phyloP scores from a whole-genome alignment of 2,329 filamentous ascomycete genomes.

The Monosporascus sp. region DNA sequence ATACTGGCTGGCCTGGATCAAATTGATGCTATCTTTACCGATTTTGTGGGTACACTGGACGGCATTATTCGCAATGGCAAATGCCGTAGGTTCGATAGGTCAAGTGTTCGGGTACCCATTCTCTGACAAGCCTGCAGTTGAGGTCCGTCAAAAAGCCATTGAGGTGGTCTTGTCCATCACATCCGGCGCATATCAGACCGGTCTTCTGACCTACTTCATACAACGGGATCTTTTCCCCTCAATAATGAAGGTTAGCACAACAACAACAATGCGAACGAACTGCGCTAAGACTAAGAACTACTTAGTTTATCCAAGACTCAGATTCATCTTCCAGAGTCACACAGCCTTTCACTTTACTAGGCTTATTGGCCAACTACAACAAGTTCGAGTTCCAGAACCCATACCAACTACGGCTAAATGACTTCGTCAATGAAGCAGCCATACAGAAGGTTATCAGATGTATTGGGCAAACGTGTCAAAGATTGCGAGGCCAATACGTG shows the following conservation, averaged over 20 bases:
- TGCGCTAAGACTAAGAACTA: slow-evolving; percentile 13
- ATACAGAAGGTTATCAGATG: slow-evolving; percentile 78
- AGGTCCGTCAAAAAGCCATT: slow-evolving; percentile 73
- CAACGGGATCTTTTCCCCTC: slow-evolving; percentile 91
- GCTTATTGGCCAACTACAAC: slow-evolving; percentile 93
- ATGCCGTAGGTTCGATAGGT: slow-evolving; percentile 49
- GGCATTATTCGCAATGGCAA: slow-evolving; percentile 73
- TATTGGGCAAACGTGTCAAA: slow-evolving; percentile 67
- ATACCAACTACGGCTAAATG: slow-evolving; percentile 84
- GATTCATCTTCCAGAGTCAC: slow-evolving; percentile 60
- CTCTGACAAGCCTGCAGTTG: slow-evolving; percentile 44
- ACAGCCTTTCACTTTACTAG: slow-evolving; percentile 76
- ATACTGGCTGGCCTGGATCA: slow-evolving; percentile 84
- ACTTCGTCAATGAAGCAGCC: slow-evolving; percentile 88
- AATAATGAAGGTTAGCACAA: slow-evolving; percentile 73
- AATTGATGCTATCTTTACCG: slow-evolving; percentile 80
- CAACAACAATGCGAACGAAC: background rate
- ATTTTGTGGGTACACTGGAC: slow-evolving; percentile 81
- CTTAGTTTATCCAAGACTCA: slow-evolving; percentile 74
- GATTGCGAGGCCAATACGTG: slow-evolving; percentile 70
- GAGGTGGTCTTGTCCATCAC: slow-evolving; percentile 77
- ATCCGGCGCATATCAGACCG: slow-evolving; percentile 93
- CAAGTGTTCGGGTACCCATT: background rate
- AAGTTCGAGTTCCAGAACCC: slow-evolving; percentile 99
- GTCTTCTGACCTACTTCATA: slow-evolving; percentile 88